Conservation (phyloP, 257 asterid species). For the Solanum clarkiae region DNA sequence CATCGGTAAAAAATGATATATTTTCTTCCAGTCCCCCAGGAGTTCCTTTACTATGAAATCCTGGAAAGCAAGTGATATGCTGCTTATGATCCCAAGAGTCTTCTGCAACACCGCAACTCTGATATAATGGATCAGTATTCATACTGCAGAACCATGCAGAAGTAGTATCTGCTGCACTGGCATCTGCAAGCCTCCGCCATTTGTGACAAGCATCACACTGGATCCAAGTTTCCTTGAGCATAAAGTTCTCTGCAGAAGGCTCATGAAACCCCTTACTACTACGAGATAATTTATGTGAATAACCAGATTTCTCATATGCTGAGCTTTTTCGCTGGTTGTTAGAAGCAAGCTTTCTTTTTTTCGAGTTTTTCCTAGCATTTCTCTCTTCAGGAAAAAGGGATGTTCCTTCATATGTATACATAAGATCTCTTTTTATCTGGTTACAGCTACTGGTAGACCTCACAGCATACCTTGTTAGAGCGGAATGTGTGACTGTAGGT, state of each 20-base stretch:
- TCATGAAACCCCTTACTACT: conserved; percentile 27
- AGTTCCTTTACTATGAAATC: conserved; percentile 64
- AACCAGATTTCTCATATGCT: conserved; percentile 8
- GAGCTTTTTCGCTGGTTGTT: conserved; percentile 5
- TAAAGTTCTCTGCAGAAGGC: conserved; percentile 15
- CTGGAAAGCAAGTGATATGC: conserved; percentile 59
- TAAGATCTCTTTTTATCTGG: conserved; percentile 47
- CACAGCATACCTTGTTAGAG: conserved; percentile 14
- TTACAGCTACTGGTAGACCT: conserved; percentile 23
- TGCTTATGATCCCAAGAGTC: conserved; percentile 65
- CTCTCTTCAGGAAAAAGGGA: conserved; percentile 9
- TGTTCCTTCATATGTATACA: conserved; percentile 38
- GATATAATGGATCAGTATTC: conserved; percentile 63
- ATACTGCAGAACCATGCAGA: conserved; percentile 93
- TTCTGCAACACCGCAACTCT: conserved; percentile 70
- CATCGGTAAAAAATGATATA: conserved; percentile 55
- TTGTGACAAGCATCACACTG: conserved; percentile 96
- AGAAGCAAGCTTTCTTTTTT: conserved; percentile 25
- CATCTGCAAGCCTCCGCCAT: conserved; percentile 80
- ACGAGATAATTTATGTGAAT: conserved; percentile 13
- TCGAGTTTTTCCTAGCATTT: conserved; percentile 9
- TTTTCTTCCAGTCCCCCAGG: conserved; percentile 67
- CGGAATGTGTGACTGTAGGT: conserved; percentile 15
- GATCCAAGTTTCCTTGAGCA: conserved; percentile 67
- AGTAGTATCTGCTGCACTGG: conserved; percentile 25